These are phyloP conservation scores for Anastatica hierochuntica DNA, from an alignment of 345 rosid genomes.

Conservation along the genomic window DNA sequence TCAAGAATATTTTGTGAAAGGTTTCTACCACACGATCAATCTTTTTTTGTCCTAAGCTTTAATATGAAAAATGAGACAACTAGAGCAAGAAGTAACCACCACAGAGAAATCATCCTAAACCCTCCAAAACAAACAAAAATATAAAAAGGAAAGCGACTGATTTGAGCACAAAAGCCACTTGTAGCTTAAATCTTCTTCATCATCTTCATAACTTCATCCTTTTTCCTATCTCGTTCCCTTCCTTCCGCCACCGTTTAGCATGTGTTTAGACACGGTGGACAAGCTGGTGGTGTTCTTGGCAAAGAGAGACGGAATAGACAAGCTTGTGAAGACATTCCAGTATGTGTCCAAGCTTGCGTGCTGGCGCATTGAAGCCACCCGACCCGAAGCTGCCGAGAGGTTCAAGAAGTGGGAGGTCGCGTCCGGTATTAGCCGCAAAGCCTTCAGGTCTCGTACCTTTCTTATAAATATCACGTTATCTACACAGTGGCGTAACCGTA, in stretches of 20 bases:
- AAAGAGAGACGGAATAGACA: constrained; percentile 94
- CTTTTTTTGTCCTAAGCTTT: neutral
- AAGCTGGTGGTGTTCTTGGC: constrained; percentile 87
- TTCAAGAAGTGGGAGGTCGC: constrained; percentile 94
- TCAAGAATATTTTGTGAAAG: neutral
- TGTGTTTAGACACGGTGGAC: constrained; percentile 59
- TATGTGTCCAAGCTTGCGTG: constrained; percentile 86
- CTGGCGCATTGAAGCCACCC: constrained; percentile 52
- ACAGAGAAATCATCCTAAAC: constrained; percentile 22
- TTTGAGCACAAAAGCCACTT: constrained; percentile 1
- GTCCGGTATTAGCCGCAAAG: constrained; percentile 88
- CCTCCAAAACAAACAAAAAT: constrained; percentile 13
- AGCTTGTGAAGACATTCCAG: constrained; percentile 96
- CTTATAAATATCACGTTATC: constrained; percentile 4
- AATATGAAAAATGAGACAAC: constrained; percentile 9
- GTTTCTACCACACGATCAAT: constrained; percentile 14
- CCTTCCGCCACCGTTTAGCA: constrained; percentile 24
- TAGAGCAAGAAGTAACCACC: constrained; percentile 17
- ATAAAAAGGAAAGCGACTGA: neutral
- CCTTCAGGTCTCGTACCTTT: constrained; percentile 36
- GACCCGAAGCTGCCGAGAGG: constrained; percentile 43
- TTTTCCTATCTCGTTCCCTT: neutral
- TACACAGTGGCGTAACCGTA: constrained; percentile 5
- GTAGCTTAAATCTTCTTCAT: constrained; percentile 15
- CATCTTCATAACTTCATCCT: neutral